Base-by-base conservation (phyloP, 2,329 filamentous ascomycete species). In the Aspergillus fructus region DNA sequence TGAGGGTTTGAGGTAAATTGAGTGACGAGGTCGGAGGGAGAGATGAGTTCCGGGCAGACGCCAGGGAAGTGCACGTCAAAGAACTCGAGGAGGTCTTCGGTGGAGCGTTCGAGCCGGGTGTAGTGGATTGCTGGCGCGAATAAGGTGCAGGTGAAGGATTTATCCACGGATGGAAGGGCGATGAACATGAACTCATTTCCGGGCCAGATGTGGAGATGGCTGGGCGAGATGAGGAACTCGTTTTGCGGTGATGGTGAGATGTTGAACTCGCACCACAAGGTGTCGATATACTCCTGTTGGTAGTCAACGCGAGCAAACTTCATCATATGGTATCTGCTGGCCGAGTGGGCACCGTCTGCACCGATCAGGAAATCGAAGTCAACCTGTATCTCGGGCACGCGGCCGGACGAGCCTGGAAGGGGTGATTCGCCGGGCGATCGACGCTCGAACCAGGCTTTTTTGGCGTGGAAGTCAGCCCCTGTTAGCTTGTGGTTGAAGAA, bases 171-270 rank as follows among this genome's bases (percentile, higher is more conserved):
- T 0, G 94, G 93, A 43, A 99, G 93, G 17, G 94, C 96, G 69
- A 99, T 99, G 76, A 99, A 99, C 96, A 99, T 97, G 68, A 94
- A 93, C 42, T 93, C 87, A 66, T 87, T 88, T 33, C 90, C 92
- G 0, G 94, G 94, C 94, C 94, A 99, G 71, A 99, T 99, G 74
- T 99, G 94, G 1, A 99, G 81, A 71, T 97, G 93, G 67, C 97
- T 90, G 1, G 92, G 91, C 0, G 91, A 94, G 64, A 97, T 94
- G 48, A 82, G 81, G 71, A 96, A 97, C 46, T 81, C 78, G 21
- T 80, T 65, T 7, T 71, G 62, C 0, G 74, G 46, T 19, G 53
- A 69, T 11, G 90, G 82, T 19, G 84, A 79, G 60, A 99, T 91
- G 49, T 87, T 87, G 71, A 99, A 97, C 71, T 99, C 94, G 73